Evolutionary conservation across 2,329 filamentous ascomycete genomes (phyloP), one percentile per base, ranked within the genome.

Genomic region (Paramyrothecium sp.): DNA sequence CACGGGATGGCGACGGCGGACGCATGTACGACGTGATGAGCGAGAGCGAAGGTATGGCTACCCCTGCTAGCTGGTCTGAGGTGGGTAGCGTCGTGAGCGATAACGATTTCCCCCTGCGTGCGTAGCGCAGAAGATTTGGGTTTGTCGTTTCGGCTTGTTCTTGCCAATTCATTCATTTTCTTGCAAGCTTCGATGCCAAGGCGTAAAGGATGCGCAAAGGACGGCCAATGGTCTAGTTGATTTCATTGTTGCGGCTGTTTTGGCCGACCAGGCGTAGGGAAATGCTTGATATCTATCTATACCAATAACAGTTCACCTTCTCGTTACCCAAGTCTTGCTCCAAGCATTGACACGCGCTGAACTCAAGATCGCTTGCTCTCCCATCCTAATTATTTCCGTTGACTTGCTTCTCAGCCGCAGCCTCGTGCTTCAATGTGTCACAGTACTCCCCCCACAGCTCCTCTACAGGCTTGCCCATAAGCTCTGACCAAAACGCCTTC

Each of bases 371-470:
- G n/a, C n/a, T n/a, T n/a, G n/a, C 48, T 23, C 21, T 20, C 21
- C 50, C 11, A 52, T 30, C 34, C 12, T 33, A 51, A 21, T 8
- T 51, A 22, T 51, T 19, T 52, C 23, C 20, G 22, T 33, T 20
- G 17, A n/a, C 7, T 48, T 47, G 12, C 56, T 55, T 61, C 16
- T 51, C 54, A 17, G 51, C 12, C n/a, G 60, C 34, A 44, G 51
- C 44, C 12, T 56, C 49, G 2, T 58, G 50, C 50, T 63, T 60
- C 12, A 73, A 49, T 23, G 63, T 66, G 30, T 74, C 66, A 7
- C 70, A 80, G 74, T 97, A 97, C 59, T 91, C 87, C 20, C 79
- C 75, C 89, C 91, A 97, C 30, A 97, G 75, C 60, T 88, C 78
- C 49, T 83, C 77, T 1, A 97, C 86, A 0, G 81, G 78, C 47